These are phyloP conservation scores for Saturnispora diversa DNA, from an alignment of 805 yeast species.

Conservation along the genomic window DNA sequence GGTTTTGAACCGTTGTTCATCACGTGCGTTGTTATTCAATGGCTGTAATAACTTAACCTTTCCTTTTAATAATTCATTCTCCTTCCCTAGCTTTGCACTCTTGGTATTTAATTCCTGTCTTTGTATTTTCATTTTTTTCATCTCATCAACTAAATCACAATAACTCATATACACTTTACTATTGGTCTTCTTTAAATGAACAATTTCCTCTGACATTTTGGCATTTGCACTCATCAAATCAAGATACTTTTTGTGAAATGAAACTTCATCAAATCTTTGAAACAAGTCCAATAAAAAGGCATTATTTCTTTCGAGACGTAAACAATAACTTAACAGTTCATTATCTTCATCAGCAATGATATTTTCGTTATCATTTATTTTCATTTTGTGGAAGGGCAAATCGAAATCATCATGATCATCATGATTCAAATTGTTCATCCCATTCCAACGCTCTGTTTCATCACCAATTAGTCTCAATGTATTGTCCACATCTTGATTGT, in stretches of 20 bases:
- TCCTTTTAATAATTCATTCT: neutral
- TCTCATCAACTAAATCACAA: constrained; percentile 18
- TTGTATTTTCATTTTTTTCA: constrained; percentile 1
- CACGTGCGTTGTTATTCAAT: neutral
- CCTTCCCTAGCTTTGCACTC: neutral
- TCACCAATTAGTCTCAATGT: constrained; percentile 21
- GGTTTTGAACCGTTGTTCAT: neutral
- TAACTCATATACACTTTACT: constrained; percentile 23
- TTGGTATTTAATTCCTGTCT: neutral
- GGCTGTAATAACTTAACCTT: neutral
- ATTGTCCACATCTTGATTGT: constrained; percentile 16
- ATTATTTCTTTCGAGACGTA: constrained; percentile 18
- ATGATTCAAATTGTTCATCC: neutral
- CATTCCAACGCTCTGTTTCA: constrained; percentile 16
- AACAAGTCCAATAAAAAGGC: constrained; percentile 14
- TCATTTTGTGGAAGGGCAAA: neutral
- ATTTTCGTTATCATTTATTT: neutral
- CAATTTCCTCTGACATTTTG: constrained; percentile 15
- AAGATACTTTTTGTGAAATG: constrained; percentile 17
- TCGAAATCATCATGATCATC: neutral
- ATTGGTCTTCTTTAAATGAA: constrained; percentile 19
- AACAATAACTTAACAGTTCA: constrained; percentile 12
- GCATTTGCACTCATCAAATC: constrained; percentile 9
- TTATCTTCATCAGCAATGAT: constrained; percentile 8
- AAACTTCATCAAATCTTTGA: constrained; percentile 16